Percentiles rank a stretch among this genome's conserved stretches.
Conservation (phyloP, 1,284 basidiomycete species). For the Ceratobasidium sp. region DNA sequence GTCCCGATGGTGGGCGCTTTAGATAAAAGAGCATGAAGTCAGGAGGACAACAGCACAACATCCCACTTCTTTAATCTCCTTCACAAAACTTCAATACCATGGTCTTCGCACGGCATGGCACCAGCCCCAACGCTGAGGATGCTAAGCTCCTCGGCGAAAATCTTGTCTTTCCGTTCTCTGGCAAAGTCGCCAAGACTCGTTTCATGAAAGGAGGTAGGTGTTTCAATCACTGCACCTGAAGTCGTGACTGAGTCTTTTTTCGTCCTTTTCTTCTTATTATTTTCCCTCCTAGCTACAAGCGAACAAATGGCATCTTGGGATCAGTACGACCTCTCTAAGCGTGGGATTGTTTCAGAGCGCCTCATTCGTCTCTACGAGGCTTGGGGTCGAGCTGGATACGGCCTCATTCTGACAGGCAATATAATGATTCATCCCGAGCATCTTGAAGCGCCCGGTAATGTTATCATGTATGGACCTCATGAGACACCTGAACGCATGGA, state of each 20-base stretch:
- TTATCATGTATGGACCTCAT: slow-evolving; percentile 42
- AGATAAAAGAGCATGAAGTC: too few relatives aligned
- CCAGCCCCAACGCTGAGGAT: neutral
- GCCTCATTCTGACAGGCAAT: slow-evolving; percentile 23
- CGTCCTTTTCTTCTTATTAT: too few relatives aligned
- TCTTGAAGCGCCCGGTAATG: slow-evolving; percentile 44
- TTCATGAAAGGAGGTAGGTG: slow-evolving; percentile 23
- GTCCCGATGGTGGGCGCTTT: too few relatives aligned
- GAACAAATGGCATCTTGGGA: slow-evolving; percentile 37
- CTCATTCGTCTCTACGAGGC: slow-evolving; percentile 26
- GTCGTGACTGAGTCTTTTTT: neutral
- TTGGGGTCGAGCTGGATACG: slow-evolving; percentile 24
- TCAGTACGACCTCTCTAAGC: slow-evolving; percentile 26
- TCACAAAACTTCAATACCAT: neutral
- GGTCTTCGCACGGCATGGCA: slow-evolving; percentile 18
- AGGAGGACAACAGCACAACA: too few relatives aligned
- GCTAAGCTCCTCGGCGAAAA: slow-evolving; percentile 20
- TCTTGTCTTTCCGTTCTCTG: slow-evolving; percentile 20
- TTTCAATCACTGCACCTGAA: neutral
- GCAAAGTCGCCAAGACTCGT: slow-evolving; percentile 28
- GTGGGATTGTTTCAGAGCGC: slow-evolving; percentile 8
- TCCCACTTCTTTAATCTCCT: too few relatives aligned
- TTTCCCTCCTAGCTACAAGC: neutral
- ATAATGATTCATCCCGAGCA: slow-evolving; percentile 30
- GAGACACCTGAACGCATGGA: slow-evolving; percentile 51